Evolutionary conservation across 768 basidiomycete species (phyloP).

Genomic region (Clitopilus hobsonii): DNA sequence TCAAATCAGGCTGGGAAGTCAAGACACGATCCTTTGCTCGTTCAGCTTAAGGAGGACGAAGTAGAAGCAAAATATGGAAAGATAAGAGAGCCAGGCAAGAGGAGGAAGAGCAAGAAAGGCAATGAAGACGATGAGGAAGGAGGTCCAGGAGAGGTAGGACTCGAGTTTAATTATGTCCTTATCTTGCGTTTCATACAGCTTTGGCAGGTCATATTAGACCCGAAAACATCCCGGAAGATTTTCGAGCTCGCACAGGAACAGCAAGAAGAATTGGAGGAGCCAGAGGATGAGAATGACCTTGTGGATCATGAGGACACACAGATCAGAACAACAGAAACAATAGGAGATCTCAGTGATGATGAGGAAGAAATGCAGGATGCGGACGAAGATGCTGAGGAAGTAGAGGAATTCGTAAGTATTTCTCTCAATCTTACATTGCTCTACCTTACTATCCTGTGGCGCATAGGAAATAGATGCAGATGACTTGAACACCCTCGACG

Average conservation of each 20-base stretch:
- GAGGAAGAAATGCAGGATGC: constrained; percentile 54
- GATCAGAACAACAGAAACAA: constrained; percentile 11
- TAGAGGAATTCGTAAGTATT: constrained; percentile 51
- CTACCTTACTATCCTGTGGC: constrained; percentile 7
- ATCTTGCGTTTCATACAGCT: constrained; percentile 1
- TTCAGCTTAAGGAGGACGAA: constrained; percentile 81
- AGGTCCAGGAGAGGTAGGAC: constrained; percentile 6
- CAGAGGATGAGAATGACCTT: constrained; percentile 39
- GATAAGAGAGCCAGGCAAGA: constrained; percentile 69
- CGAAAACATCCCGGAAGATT: constrained; percentile 80
- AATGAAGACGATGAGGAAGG: constrained; percentile 47
- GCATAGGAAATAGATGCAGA: constrained; percentile 82
- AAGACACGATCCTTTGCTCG: constrained; percentile 84
- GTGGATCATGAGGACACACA: constrained; percentile 2
- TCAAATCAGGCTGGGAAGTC: constrained; percentile 38
- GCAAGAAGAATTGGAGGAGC: constrained; percentile 79
- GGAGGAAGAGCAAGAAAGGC: constrained; percentile 54
- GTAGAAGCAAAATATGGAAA: constrained; percentile 72
- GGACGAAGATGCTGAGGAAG: constrained; percentile 37
- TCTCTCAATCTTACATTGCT: constrained; percentile 1
- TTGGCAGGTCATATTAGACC: constrained; percentile 64
- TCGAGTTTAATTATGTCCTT: neutral
- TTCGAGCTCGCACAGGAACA: constrained; percentile 91
- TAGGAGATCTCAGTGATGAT: constrained; percentile 32
- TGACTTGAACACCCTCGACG: constrained; percentile 84